Base-by-base conservation (phyloP, 202 grass and related monocot genomes). In the Dendrocalamus latiflorus region DNA sequence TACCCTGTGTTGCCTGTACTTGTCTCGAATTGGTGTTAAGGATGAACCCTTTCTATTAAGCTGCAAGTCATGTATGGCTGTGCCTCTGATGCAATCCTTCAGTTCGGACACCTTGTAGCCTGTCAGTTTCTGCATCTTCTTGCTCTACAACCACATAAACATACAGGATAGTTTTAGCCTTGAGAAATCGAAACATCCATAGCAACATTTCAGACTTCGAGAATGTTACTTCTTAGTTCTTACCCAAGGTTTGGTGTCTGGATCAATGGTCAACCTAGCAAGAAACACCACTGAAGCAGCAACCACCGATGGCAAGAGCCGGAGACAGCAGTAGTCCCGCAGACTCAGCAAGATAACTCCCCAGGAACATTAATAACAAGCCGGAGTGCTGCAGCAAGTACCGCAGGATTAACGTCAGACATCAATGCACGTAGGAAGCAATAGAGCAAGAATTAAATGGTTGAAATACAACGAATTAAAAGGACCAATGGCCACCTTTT, bases 1-100 rank as follows among this genome's bases (percentile, higher is more conserved):
- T 89, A 95, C 96, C 81, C 78, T 92, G 59, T 94, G 91, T 33
- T 91, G 87, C 89, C 84, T 99, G 84, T 95, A 99, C 87, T 99
- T 99, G 6, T 94, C 89, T 37, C 88, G 85, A 72, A 95, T 82
- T 61, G 87, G 89, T 0, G 30, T 55, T 37, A 93, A 59, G 9
- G 54, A 83, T 43, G 81, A 37, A 45, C 74, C 79, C 78, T 85
- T 99, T 63, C 75, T 93, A 24, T 78, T 90, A 45, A 95, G 83
- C 80, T 99, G 96, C 75, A 99, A 85, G 5, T 90, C 89, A 88
- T 94, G 91, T 53, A 99, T 77, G 41, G 81, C 74, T 37, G 26
- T 28, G 26, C 26, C 26, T 28, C 9, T 37, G 9, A 92, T 74
- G 56, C 96, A 94, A 59, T 92, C 91, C 83, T 95, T 99, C 21